Evolutionary conservation across 257 asterid species (phyloP).

Genomic region (Solanum chaucha): DNA sequence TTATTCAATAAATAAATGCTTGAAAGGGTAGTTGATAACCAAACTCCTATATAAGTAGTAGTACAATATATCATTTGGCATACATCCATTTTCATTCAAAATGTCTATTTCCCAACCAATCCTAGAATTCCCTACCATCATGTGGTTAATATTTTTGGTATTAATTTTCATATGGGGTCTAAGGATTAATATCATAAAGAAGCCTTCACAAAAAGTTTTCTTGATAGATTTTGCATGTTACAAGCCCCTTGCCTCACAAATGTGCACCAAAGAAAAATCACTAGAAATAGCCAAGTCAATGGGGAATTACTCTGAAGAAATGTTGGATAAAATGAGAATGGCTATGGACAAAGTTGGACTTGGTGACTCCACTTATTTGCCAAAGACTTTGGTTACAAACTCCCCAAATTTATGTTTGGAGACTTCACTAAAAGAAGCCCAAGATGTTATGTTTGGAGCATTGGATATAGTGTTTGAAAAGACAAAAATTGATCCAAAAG

Average conservation of each 20-base stretch:
- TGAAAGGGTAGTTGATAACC: background rate
- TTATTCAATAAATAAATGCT: background rate
- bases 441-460: constrained; percentile 30
- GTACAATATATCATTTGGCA: background rate
- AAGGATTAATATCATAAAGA: background rate
- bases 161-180: background rate
- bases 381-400: constrained; percentile 14
- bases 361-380: constrained; percentile 31
- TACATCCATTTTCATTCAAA: background rate
- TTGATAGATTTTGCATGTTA: background rate
- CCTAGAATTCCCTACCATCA: background rate
- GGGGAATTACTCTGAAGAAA: background rate
- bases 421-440: constrained; percentile 28
- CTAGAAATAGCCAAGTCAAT: background rate
- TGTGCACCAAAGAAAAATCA: background rate
- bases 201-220: background rate
- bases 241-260: background rate
- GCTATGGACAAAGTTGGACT: constrained; percentile 32
- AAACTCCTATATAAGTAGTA: background rate
- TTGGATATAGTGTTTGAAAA: constrained; percentile 19
- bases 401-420: constrained; percentile 22
- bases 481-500: constrained; percentile 19
- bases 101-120: background rate
- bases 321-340: constrained; percentile 1
- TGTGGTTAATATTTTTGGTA: background rate